These are phyloP conservation scores for Fragaria iinumae DNA, from an alignment of 306 rosid genomes.

Conservation along the genomic window DNA sequence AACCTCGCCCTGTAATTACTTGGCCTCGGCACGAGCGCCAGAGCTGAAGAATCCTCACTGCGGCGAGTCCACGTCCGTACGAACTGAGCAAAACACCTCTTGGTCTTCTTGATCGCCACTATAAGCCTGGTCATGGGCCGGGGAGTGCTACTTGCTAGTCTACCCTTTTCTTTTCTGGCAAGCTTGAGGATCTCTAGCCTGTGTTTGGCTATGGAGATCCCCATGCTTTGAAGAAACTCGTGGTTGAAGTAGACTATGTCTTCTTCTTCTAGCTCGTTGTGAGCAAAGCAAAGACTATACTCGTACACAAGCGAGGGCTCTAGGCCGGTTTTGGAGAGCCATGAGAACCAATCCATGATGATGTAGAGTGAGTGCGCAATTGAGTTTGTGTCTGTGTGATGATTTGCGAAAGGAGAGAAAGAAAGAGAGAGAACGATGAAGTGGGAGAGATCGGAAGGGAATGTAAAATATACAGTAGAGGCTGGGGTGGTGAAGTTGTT, in stretches of 20 bases:
- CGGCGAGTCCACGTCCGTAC: slow-evolving; percentile 30
- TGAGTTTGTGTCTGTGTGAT: slow-evolving; percentile 10
- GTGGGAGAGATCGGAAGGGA: not conserved
- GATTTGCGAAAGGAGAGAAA: slow-evolving; percentile 21
- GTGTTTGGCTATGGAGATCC: slow-evolving; percentile 93
- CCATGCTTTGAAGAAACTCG: slow-evolving; percentile 95
- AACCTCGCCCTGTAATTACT: slow-evolving; percentile 38
- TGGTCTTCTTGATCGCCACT: slow-evolving; percentile 67
- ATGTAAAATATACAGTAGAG: slow-evolving; percentile 14
- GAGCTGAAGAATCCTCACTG: slow-evolving; percentile 55
- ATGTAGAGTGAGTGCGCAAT: slow-evolving; percentile 6
- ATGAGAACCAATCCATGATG: slow-evolving; percentile 91
- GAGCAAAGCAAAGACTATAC: slow-evolving; percentile 74
- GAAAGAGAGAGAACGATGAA: not conserved
- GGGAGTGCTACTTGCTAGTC: slow-evolving; percentile 21
- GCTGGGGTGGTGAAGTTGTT: slow-evolving; percentile 19
- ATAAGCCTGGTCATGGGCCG: slow-evolving; percentile 48
- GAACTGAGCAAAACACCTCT: slow-evolving; percentile 48
- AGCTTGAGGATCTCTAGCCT: slow-evolving; percentile 87
- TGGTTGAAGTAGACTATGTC: slow-evolving; percentile 83
- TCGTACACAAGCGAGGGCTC: slow-evolving; percentile 79
- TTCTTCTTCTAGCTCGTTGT: slow-evolving; percentile 89
- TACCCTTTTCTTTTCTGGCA: slow-evolving; percentile 49
- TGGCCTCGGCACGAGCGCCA: slow-evolving; percentile 65
- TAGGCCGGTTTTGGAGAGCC: slow-evolving; percentile 77